Conservation (phyloP, 2,329 filamentous ascomycete species). For the Thielaviopsis punctulata region DNA sequence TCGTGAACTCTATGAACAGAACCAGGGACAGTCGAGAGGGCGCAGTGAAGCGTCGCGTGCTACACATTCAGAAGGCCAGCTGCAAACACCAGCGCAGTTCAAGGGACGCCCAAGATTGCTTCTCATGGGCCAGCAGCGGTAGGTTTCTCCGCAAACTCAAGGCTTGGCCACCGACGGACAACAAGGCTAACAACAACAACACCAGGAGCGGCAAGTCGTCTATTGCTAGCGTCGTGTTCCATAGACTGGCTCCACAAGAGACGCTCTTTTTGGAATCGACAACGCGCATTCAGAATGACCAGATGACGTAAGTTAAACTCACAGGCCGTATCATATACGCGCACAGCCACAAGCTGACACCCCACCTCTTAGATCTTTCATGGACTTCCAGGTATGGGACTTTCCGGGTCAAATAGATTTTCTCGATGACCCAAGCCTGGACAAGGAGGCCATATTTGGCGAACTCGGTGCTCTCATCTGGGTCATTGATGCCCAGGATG, state of each 20-base stretch:
- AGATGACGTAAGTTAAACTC: slow-evolving; percentile 58
- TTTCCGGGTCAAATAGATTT: slow-evolving; percentile 85
- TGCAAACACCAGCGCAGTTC: slow-evolving; percentile 17
- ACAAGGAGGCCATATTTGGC: slow-evolving; percentile 85
- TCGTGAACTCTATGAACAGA: slow-evolving; percentile 45
- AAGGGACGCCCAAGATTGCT: slow-evolving; percentile 70
- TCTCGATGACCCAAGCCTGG: slow-evolving; percentile 75
- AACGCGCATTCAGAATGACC: slow-evolving; percentile 82
- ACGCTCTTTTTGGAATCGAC: slow-evolving; percentile 93
- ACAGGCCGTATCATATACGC: too few relatives aligned
- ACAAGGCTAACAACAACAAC: too few relatives aligned
- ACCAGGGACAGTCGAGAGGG: slow-evolving; percentile 31
- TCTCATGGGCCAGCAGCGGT: slow-evolving; percentile 93
- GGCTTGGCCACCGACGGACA: too few relatives aligned
- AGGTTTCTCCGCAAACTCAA: slow-evolving; percentile 18
- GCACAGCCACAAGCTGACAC: slow-evolving; percentile 12
- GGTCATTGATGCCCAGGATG: slow-evolving; percentile 97
- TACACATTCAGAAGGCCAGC: slow-evolving; percentile 27
- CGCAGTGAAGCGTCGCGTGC: slow-evolving; percentile 29
- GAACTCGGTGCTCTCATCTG: slow-evolving; percentile 90
- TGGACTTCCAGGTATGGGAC: slow-evolving; percentile 98
- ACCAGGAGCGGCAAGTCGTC: slow-evolving; percentile 90
- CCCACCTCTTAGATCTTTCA: slow-evolving; percentile 56
- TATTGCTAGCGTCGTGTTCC: slow-evolving; percentile 97
- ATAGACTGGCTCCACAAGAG: slow-evolving; percentile 91